Evolutionary conservation across 2,329 filamentous ascomycete species (phyloP), one percentile per base, ranked within the genome.

Genomic region (Ophiosphaerella narmari): DNA sequence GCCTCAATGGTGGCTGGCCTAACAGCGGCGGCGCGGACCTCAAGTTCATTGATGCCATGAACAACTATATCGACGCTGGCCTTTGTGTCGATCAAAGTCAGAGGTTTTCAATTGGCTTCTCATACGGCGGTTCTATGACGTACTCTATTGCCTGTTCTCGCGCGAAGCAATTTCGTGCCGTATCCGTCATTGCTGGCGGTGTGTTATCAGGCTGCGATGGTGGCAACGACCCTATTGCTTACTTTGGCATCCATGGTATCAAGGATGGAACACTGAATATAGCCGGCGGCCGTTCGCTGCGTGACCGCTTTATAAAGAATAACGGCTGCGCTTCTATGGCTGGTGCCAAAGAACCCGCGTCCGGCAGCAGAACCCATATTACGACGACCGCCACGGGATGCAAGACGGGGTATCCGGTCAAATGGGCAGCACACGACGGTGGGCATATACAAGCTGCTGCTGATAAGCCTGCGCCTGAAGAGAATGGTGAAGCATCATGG

Each of bases 71-170:
- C 33, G 70, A 77, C 54, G 51, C 56, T 7, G 66, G 72, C 32
- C 71, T 78, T 38, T 79, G 77, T 55, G 60, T 79, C 29, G 70
- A 79, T 49, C 63, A 72, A 42, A 61, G 60, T 43, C 68, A 72
- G 47, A 65, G 73, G 48, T 79, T 78, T 56, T 65, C 74, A 26
- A 77, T 74, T 1, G 76, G 75, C 12, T 78, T 75, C 62, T 75
- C 72, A 52, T 77, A 77, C 55, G 75, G 77, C 32, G 75, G 70
- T 35, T 68, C 71, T 29, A 78, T 79, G 73, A 70, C 67, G 1
- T 75, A 68, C 55, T 65, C 73, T 0, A 60, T 77, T n/a, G 75
- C 76, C 4, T 79, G 76, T 52, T 68, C 76, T 0, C 70, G 74
- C 11, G 67, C 75, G 7, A 58, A 63, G 33, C 60, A 62, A 39